Evolutionary conservation across 2,329 filamentous ascomycete genomes (phyloP), one percentile per base, ranked within the genome.

Genomic region (Pseudocercospora fijiensis): DNA sequence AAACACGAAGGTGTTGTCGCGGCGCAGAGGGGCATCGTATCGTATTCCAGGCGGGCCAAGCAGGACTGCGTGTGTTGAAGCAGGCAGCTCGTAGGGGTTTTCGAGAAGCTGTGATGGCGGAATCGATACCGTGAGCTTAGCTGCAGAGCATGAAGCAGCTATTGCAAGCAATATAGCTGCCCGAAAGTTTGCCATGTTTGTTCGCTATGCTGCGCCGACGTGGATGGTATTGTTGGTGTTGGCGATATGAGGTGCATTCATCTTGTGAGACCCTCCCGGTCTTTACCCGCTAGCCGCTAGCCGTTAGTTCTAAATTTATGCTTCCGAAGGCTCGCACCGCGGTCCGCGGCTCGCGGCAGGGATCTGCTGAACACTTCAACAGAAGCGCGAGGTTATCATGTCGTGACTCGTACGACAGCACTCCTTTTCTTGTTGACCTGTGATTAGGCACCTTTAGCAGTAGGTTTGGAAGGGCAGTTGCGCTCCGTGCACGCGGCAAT

Each of bases 1-100:
- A 81, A 97, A 96, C 67, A 86, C 83, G 74, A 97, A 92, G 24
- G 86, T 87, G 76, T 91, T 90, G 70, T 83, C 78, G 45, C 84
- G 80, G 11, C 88, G 87, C 9, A 96, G 80, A 9, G 88, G 88
- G 11, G 90, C 87, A 26, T 84, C 80, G 64, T 84, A 73, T 43
- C 76, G 76, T 9, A 76, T 78, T 18, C 80, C 80, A 47, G 78
- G 76, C 20, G 74, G 68, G 18, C 75, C 73, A 10, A 73, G 67
- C 74, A 89, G 88, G 57, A 89, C 89, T 65, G 84, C 85, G 72
- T 88, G 81, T 22, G 88, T 88, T 59, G 88, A 85, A 56, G 82
- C 75, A 59, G 81, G 79, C 61, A 85, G 80, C 16, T 75, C 76
- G 22, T 81, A 76, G 52, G 81, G 78, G 69, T 81, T 79, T 51